phyloP scores from a whole-genome alignment of 345 rosid genomes.

The Citrus trifoliata region DNA sequence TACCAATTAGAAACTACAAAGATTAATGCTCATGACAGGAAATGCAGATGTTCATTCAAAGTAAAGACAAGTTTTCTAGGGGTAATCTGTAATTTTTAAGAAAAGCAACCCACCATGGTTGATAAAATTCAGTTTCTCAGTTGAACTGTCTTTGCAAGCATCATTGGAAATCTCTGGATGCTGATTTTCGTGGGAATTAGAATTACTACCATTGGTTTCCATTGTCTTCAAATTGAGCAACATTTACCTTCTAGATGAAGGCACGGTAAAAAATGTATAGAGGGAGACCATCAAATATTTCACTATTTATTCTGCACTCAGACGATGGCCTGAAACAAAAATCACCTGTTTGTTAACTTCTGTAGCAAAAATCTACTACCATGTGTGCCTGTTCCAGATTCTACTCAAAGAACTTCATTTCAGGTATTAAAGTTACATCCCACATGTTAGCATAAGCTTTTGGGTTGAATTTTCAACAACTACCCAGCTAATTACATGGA shows the following conservation, averaged over 20 bases:
- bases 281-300: not conserved
- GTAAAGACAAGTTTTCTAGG: not conserved
- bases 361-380: no score
- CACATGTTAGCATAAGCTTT: not conserved
- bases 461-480: not conserved
- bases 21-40: not conserved
- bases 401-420: not conserved
- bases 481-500: not conserved
- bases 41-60: not conserved
- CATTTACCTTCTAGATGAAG: conserved; percentile 18
- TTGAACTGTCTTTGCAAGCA: conserved; percentile 12
- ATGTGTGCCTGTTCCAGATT: not conserved
- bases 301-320: not conserved
- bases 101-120: conserved; percentile 25
- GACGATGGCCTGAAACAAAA: not conserved
- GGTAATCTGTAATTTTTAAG: not conserved
- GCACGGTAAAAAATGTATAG: not conserved
- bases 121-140: conserved; percentile 19
- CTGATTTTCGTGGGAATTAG: conserved; percentile 16
- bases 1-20: not conserved
- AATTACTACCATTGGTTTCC: conserved; percentile 22
- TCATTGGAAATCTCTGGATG: conserved; percentile 2
- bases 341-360: not conserved
- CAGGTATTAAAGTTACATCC: not conserved
- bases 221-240: conserved; percentile 17